Base-by-base conservation (phyloP, 768 basidiomycete genomes). In the Galerina sulciceps region DNA sequence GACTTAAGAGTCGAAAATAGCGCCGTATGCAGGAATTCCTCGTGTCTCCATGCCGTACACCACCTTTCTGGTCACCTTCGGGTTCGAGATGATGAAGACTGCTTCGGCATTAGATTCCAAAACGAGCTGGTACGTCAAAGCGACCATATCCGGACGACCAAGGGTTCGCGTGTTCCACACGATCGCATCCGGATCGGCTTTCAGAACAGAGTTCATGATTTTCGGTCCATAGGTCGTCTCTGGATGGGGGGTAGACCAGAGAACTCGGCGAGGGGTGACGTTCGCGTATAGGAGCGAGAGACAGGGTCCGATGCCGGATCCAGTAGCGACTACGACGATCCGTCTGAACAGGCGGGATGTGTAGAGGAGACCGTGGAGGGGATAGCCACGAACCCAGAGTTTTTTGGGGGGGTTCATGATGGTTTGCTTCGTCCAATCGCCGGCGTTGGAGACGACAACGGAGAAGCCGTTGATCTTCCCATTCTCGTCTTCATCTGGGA, bases 331-430 rank as follows among this genome's bases (percentile, higher is more conserved):
- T 45, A 85, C 71, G 26, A 85, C 77, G 20, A 84, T 72, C 36
- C 76, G 74, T 31, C 78, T 76, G 78, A 85, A 84, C 38, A 84
- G 73, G 3, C 75, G 71, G 10, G 79, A 78, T 46, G 81, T 81
- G 43, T 78, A 76, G 34, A 85, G 68, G 49, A 85, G 75, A 31
- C 81, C 83, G 63, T 78, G 79, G 38, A 78, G 76, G 4, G 83
- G 81, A 40, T 79, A 74, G 9, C 84, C 83, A 37, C 84, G 83
- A 26, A 82, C 73, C 83, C 83, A 86, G 22, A 86, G 69, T 62
- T 83, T 71, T 23, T 61, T 78, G 1, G 83, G 82, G 4, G 85
- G 84, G 51, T 81, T 75, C 11, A 53, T 65, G 61, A 85, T 85
- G 50, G 72, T 65, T 55, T 80, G 74, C 51, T 61, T 68, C 1